A percentile compares a stretch with the other conserved stretches of the same genome.
Conservation (phyloP, 2,329 filamentous ascomycete species). For the Paecilomyces variotii region DNA sequence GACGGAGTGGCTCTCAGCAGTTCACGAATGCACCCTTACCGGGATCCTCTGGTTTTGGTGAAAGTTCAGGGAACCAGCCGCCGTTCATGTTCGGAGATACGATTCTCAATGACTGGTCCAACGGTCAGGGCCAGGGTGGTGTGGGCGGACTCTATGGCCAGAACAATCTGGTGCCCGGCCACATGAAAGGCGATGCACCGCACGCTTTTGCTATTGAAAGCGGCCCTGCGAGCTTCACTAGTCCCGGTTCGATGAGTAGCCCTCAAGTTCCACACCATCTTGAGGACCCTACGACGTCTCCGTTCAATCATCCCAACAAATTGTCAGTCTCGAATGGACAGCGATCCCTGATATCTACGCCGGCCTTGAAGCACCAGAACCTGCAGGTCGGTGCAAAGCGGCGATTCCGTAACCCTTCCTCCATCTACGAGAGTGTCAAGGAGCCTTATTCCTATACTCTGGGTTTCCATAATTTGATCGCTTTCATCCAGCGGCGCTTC, state of each 20-base stretch:
- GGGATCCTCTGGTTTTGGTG: constrained; percentile 30
- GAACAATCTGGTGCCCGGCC: constrained; percentile 30
- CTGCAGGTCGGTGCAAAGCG: constrained; percentile 37
- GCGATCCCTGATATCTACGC: constrained; percentile 33
- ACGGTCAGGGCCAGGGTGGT: constrained; percentile 26
- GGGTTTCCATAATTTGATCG: constrained; percentile 82
- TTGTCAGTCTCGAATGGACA: constrained; percentile 23
- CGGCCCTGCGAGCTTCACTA: constrained; percentile 47
- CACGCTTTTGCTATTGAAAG: constrained; percentile 57
- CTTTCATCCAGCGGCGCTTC: constrained; percentile 70
- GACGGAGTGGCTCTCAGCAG: constrained; percentile 33
- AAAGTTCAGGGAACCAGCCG: constrained; percentile 36
- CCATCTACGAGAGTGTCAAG: constrained; percentile 81
- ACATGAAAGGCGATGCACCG: constrained; percentile 40
- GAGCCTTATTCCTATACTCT: constrained; percentile 86
- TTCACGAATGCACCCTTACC: constrained; percentile 29
- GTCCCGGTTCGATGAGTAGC: constrained; percentile 51
- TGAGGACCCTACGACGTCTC: constrained; percentile 27
- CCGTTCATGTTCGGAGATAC: constrained; percentile 41
- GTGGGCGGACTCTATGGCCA: constrained; percentile 29
- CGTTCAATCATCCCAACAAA: constrained; percentile 15
- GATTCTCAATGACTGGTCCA: constrained; percentile 39
- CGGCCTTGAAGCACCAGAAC: constrained; percentile 35
- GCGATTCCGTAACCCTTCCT: constrained; percentile 63
- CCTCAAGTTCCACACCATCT: constrained; percentile 40